phyloP scores from a whole-genome alignment of 192 early-diverging fungal genomes.

The Coemansia sp. region DNA sequence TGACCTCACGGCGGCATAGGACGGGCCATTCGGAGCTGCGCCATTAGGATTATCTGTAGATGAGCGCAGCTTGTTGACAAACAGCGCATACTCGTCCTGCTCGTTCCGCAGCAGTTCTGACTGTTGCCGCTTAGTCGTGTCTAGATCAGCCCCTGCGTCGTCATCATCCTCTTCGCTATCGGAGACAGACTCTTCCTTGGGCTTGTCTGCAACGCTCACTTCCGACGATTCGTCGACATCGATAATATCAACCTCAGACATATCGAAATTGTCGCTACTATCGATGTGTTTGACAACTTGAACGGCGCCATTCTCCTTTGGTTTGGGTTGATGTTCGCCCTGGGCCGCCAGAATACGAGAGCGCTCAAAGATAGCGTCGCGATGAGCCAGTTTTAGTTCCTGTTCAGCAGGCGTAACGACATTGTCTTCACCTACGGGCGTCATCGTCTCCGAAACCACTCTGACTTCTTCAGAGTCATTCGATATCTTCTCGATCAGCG shows the following conservation, averaged over 20 bases:
- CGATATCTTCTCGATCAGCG: not conserved
- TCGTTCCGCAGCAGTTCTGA: slow-evolving; percentile 52
- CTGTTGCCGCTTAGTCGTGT: slow-evolving; percentile 20
- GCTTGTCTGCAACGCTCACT: not conserved
- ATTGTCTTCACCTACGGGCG: not conserved
- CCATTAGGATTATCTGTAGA: not conserved
- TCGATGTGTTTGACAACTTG: not conserved
- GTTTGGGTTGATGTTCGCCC: not conserved
- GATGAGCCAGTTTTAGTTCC: not conserved
- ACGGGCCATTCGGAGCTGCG: not conserved
- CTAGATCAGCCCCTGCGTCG: slow-evolving; percentile 58
- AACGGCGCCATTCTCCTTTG: not conserved
- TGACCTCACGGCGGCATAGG: slow-evolving; percentile 25
- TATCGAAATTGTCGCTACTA: not conserved
- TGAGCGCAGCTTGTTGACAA: slow-evolving; percentile 49
- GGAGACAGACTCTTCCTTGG: slow-evolving; percentile 1
- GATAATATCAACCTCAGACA: not conserved
- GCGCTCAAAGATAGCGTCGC: slow-evolving; percentile 8
- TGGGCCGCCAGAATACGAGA: slow-evolving; percentile 1
- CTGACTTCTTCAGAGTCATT: not conserved
- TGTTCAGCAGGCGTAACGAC: not conserved
- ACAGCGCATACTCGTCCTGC: slow-evolving; percentile 69
- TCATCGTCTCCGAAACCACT: not conserved
- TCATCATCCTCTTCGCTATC: slow-evolving; percentile 27
- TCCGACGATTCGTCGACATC: not conserved